Conservation (phyloP, 2,329 filamentous ascomycete genomes). For the Monosporascus sp. region DNA sequence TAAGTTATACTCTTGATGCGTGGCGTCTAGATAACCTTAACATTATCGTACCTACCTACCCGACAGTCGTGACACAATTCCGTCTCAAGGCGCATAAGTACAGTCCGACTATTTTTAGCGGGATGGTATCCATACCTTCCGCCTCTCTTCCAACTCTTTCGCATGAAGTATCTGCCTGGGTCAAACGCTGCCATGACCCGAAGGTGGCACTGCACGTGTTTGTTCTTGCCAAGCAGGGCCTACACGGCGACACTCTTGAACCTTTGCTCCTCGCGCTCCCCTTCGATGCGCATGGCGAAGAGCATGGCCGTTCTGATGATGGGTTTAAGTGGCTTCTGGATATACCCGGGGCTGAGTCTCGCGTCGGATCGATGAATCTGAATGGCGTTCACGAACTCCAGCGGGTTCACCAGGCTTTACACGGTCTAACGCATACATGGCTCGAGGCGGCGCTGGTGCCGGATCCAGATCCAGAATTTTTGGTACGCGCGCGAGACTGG, state of each 20-base stretch:
- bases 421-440: neutral
- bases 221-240: neutral
- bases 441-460: neutral
- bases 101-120: neutral
- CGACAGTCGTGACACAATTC: neutral
- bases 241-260: neutral
- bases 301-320: neutral
- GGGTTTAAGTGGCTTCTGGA: conserved; percentile 1
- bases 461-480: neutral
- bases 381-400: conserved; percentile 1
- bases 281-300: neutral
- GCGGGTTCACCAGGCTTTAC: neutral
- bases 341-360: neutral
- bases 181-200: neutral
- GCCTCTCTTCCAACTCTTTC: neutral
- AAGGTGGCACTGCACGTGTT: conserved; percentile 1
- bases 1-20: neutral
- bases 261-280: neutral
- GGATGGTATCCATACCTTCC: neutral
- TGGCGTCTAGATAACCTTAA: neutral
- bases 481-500: neutral
- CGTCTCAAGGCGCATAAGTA: neutral
- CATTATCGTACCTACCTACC: neutral
- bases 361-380: neutral
- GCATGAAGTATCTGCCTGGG: neutral